Percentiles rank a stretch among this genome's conserved stretches.
Evolutionary conservation across 1,284 basidiomycete species (phyloP).

Genomic region (Austropuccinia psidii): DNA sequence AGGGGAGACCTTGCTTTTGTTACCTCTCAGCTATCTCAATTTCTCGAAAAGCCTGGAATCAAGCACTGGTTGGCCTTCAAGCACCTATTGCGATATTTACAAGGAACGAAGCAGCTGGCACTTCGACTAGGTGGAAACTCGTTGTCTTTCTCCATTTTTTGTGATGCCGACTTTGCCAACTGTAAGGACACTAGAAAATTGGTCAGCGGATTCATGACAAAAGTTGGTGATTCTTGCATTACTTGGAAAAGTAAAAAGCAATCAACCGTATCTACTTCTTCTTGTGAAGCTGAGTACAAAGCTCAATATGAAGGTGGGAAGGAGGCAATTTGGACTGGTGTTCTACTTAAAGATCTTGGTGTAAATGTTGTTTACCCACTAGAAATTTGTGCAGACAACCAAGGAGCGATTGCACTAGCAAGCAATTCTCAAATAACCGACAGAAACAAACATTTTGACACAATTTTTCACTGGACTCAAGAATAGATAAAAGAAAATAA

Average conservation of each 20-base stretch:
- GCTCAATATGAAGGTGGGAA: neutral
- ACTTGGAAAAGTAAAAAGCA: neutral
- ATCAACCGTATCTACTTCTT: neutral
- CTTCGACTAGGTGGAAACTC: too few relatives aligned
- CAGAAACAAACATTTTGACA: too few relatives aligned
- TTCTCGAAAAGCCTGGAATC: neutral
- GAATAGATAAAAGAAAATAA: too few relatives aligned
- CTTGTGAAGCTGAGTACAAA: neutral
- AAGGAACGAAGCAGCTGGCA: neutral
- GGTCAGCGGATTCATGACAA: neutral
- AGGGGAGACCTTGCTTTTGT: neutral
- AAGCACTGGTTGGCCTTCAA: neutral
- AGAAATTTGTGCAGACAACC: too few relatives aligned
- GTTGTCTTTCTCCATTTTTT: too few relatives aligned
- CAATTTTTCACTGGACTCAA: too few relatives aligned
- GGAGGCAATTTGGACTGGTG: constrained; percentile 1
- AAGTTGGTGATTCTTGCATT: neutral
- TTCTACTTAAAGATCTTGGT: too few relatives aligned
- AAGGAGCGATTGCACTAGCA: constrained; percentile 47
- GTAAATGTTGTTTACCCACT: too few relatives aligned
- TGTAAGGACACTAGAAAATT: neutral
- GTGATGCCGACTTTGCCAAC: neutral
- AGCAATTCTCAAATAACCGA: too few relatives aligned
- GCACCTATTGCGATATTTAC: neutral
- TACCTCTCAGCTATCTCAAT: neutral